Evolutionary conservation across 345 rosid species (phyloP).

Genomic region (Brassica juncea): DNA sequence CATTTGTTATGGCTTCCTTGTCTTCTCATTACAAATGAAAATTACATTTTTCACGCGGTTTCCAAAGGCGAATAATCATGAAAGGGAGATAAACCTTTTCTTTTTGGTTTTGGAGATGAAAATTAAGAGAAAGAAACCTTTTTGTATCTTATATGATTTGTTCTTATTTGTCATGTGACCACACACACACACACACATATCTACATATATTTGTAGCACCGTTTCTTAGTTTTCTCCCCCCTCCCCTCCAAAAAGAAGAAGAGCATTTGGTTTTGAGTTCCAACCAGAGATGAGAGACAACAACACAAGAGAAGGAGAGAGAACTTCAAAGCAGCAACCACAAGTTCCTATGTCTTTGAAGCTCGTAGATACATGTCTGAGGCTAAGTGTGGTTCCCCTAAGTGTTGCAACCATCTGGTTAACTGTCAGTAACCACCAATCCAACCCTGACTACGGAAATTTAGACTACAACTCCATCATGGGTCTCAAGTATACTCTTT

Average conservation of each 20-base stretch:
- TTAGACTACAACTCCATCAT: constrained; percentile 53
- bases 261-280: constrained; percentile 21
- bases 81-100: background rate
- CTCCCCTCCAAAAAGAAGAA: background rate
- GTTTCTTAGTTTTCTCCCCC: constrained; percentile 9
- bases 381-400: constrained; percentile 76
- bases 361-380: constrained; percentile 62
- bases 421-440: constrained; percentile 66
- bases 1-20: background rate
- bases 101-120: constrained; percentile 1
- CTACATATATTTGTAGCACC: background rate
- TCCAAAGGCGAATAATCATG: constrained; percentile 5
- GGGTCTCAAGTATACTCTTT: constrained; percentile 67
- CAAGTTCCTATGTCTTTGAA: constrained; percentile 44
- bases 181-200: background rate
- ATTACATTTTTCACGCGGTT: constrained; percentile 17
- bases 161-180: constrained; percentile 32
- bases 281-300: constrained; percentile 30
- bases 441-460: constrained; percentile 58
- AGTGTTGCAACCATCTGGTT: constrained; percentile 76
- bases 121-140: constrained; percentile 4
- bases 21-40: background rate
- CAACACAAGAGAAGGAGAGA: constrained; percentile 30
- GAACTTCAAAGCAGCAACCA: constrained; percentile 38
- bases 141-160: constrained; percentile 31